Conservation (phyloP, 2,329 filamentous ascomycete species). For the Macrophomina phaseolina region DNA sequence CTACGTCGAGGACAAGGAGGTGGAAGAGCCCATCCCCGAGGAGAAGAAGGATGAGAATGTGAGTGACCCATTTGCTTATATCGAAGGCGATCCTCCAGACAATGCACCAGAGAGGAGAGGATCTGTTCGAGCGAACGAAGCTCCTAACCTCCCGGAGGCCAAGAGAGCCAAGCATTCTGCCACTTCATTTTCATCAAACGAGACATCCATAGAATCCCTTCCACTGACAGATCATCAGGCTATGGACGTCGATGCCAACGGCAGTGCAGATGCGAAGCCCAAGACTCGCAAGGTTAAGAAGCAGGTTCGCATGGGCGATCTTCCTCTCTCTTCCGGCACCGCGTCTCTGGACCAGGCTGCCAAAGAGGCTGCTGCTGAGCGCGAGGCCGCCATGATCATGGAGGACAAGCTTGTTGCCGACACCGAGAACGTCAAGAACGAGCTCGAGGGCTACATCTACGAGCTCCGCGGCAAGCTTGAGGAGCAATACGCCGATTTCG, state of each 20-base stretch:
- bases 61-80: conserved; percentile 32
- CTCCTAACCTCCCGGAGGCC: conserved; percentile 34
- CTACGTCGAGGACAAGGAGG: conserved; percentile 96
- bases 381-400: conserved; percentile 90
- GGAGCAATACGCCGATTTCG: conserved; percentile 86
- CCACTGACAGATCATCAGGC: conserved; percentile 35
- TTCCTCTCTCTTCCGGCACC: conserved; percentile 84
- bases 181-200: conserved; percentile 21
- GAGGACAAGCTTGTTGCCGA: conserved; percentile 98
- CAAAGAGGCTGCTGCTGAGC: conserved; percentile 75
- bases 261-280: conserved; percentile 56
- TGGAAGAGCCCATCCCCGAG: conserved; percentile 87
- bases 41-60: conserved; percentile 61
- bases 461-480: conserved; percentile 95
- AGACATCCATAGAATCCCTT: conserved; percentile 30
- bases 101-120: conserved; percentile 30
- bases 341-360: conserved; percentile 73
- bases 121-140: conserved; percentile 10
- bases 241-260: conserved; percentile 48
- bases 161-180: conserved; percentile 40
- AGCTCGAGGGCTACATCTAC: conserved; percentile 97
- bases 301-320: conserved; percentile 95
- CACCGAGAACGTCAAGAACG: conserved; percentile 99
- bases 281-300: conserved; percentile 99
- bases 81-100: conserved; percentile 11